A percentile compares a stretch with the other conserved stretches of the same genome.
Conservation (phyloP, 306 rosid species). For the Glycyrrhiza uralensis region DNA sequence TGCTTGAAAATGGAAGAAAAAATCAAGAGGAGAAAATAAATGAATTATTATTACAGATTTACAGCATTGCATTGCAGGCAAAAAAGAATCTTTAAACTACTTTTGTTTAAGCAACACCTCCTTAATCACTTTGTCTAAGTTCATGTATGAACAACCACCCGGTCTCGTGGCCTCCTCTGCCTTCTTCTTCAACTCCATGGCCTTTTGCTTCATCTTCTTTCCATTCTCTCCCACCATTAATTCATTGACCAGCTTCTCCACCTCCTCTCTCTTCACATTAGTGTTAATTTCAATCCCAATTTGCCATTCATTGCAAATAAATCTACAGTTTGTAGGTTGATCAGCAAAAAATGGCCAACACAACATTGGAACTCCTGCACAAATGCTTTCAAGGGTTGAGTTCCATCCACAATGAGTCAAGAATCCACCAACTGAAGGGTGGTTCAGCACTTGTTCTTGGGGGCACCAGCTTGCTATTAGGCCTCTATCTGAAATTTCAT, state of each 20-base stretch:
- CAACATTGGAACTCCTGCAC: conserved; percentile 26
- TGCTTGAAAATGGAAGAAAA: not conserved
- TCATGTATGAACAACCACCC: conserved; percentile 5
- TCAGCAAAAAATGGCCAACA: conserved; percentile 18
- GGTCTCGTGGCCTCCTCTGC: not conserved
- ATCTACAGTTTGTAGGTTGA: conserved; percentile 19
- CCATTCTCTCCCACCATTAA: conserved; percentile 25
- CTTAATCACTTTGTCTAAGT: conserved; percentile 17
- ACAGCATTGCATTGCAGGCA: not conserved
- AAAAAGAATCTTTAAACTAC: not conserved
- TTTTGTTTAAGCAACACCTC: not conserved
- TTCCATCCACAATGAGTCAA: conserved; percentile 30
- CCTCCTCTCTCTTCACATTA: conserved; percentile 11
- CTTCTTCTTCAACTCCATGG: conserved; percentile 15
- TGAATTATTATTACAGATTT: too few relatives aligned
- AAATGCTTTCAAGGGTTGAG: conserved; percentile 22
- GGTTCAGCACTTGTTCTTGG: conserved; percentile 27
- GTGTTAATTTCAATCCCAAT: conserved; percentile 11
- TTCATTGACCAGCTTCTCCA: conserved; percentile 22
- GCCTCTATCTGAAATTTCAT: conserved; percentile 20
- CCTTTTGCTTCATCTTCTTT: conserved; percentile 6
- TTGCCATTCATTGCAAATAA: conserved; percentile 16
- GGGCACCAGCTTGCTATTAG: conserved; percentile 19
- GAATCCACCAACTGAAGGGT: conserved; percentile 22
- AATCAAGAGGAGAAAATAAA: not conserved